Evolutionary conservation across 352 stramenopile species (phyloP), one percentile per base, ranked within the genome.

Genomic region (Globisporangium mamillatum): DNA sequence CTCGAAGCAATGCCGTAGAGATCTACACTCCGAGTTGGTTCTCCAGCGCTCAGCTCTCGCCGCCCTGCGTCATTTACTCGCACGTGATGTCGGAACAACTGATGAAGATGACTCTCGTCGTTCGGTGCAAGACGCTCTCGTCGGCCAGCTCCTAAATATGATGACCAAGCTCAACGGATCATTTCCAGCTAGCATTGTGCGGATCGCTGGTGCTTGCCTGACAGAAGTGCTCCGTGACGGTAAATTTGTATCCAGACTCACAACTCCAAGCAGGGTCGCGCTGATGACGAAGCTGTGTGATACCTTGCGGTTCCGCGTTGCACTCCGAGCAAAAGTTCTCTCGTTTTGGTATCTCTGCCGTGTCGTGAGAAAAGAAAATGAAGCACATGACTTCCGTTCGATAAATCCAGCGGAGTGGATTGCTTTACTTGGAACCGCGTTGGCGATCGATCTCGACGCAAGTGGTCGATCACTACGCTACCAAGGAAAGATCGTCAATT

Each of bases 331-430:
- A 3, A 63, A 63, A 38, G 16, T 63, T 6, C 18, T n/a, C 10
- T 38, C 32, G n/a, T 29, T 63, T 20, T 53, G 57, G 57, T 53
- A 32, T 41, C 57, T 63, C 57, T 63, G 57, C 9, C 57, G 57
- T 24, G 36, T 27, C 20, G 24, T 53, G 10, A 20, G 20, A 53
- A 53, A 53, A 14, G 32, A 44, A 6, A 20, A 46, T 20, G 38
- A 18, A 46, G 38, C 38, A 20, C 38, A 6, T 46, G 38, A 20
- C 2, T 20, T 48, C 32, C 1, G 6, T 20, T 32, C 57, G n/a
- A 34, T n/a, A 18, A 38, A 50, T 4, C 25, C 34, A 29, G 10
- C 27, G n/a, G 20, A 32, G 32, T 63, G 34, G 57, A 5, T 24
- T 34, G 22, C 20, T 18, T 4, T 22, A 14, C 9, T 63, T 3